Evolutionary conservation across 441 rosid species (phyloP), one percentile per base, ranked within the genome.

Genomic region (Mallotus japonicus): DNA sequence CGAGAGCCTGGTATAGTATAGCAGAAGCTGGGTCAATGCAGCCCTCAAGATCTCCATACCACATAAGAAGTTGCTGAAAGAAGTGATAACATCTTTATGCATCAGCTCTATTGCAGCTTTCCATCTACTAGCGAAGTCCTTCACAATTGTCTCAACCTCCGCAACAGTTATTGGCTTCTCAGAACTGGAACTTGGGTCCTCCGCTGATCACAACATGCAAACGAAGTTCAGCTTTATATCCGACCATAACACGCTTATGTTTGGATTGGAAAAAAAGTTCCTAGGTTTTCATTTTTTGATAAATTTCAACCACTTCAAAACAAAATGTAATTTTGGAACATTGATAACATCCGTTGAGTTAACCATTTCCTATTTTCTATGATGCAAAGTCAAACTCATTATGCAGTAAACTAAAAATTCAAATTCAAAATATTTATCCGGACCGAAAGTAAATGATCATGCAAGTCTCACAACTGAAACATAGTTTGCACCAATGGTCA

Each of bases 51-150:
- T 96, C 81, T 96, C 97, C 99, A 92, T 96, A 28, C 98, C 99
- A 13, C 98, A 90, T 82, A 93, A 77, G 83, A 90, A 96, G 87
- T 90, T 93, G 82, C 99, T 93, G 84, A 96, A 96, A 24, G 97
- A 96, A 8, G 99, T 96, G 64, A 96, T 93, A 44, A 95, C 96
- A 55, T 95, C 99, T 85, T 93, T 93, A 88, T 95, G 95, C 99
- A 95, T 95, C 83, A 95, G 74, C 78, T 95, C 98, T 66, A 95
- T 95, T 3, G 95, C 97, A 12, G 94, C 85, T 77, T 90, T 93
- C 99, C 98, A 95, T 70, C 98, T 80, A 85, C 91, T 88, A 0
- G 75, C 90, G 67, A 90, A 90, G 76, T 90, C 96, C 75, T 90
- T 90, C 40, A 87, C 90, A 20, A 95, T 82, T 8, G 93, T 63